A percentile compares a stretch with the other conserved stretches of the same genome.
phyloP scores from a whole-genome alignment of 1,139 yeast species.

The Debaryomyces sp. region DNA sequence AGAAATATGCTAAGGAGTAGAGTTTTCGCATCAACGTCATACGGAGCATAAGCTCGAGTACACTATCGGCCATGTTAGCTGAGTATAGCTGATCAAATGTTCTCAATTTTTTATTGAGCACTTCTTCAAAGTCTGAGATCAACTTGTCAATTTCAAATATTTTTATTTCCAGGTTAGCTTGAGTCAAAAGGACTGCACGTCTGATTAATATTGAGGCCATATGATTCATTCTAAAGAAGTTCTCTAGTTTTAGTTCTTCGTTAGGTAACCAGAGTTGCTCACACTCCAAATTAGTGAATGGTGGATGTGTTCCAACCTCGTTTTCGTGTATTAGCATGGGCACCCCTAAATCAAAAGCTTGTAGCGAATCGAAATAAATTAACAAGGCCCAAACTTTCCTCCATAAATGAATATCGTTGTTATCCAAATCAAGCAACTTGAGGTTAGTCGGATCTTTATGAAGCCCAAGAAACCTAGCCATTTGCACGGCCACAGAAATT shows the following conservation, averaged over 20 bases:
- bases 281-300: not conserved
- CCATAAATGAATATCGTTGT: not conserved
- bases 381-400: not conserved
- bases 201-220: not conserved
- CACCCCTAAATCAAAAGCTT: not conserved
- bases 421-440: not conserved
- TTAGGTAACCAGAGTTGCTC: not conserved
- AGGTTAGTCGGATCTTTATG: not conserved
- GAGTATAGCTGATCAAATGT: not conserved
- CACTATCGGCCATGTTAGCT: not conserved
- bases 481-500: not conserved
- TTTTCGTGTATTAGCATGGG: not conserved
- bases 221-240: not conserved
- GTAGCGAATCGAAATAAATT: not conserved
- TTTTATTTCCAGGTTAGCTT: not conserved
- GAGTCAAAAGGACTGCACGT: not conserved
- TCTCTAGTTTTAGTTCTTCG: not conserved
- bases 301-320: not conserved
- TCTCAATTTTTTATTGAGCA: not conserved
- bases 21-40: not conserved
- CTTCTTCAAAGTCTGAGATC: not conserved
- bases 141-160: not conserved
- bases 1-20: not conserved
- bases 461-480: not conserved
- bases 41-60: not conserved